Evolutionary conservation across 164 flowering plant species (phyloP), one percentile per base, ranked within the genome.

Genomic region (Sedum album): DNA sequence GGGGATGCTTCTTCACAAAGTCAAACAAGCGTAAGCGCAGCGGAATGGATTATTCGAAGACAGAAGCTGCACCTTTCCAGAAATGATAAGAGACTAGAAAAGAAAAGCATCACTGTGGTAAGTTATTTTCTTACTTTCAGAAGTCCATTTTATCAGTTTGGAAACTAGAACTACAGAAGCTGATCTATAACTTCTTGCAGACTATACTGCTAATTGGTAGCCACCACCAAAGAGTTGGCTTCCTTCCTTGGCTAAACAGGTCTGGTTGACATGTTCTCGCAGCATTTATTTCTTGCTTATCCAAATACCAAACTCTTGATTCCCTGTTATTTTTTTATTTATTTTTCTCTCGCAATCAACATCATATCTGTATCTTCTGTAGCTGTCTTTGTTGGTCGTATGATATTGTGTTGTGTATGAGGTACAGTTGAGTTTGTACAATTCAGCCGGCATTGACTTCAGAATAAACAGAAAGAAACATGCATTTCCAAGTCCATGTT

Each of bases 1-100:
- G 93, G 93, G 75, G 55, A 84, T 88, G 15, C 83, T 75, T 80
- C 68, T 85, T 64, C 85, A 86, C 73, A 86, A 85, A 26, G 76
- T 57, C 62, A 57, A 57, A 57, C 14, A 57, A 57, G 31, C 62
- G 62, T 11, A 57, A 57, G 62, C 62, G 33, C 33, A 28, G 62
- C 20, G 62, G 33, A 17, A 10, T 14, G 20, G 62, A 57, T 57
- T 2, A 11, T 28, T 26, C n/a, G 17, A 57, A 57, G 28, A 28
- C 62, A 10, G 60, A 55, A 55, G 62, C 23, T 57, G 62, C 20
- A 57, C 62, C 62, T 26, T 30, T 57, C 31, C 62, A 57, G 33
- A 57, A 57, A 57, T 57, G 57, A 51, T 30, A 33, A 13, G 31
- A 2, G 28, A 14, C 62, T 57, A 51, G 30, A 11, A 6, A 53